These are phyloP conservation scores for Didymella glomerata DNA, from an alignment of 2,329 filamentous ascomycete species.

Conservation along the genomic window DNA sequence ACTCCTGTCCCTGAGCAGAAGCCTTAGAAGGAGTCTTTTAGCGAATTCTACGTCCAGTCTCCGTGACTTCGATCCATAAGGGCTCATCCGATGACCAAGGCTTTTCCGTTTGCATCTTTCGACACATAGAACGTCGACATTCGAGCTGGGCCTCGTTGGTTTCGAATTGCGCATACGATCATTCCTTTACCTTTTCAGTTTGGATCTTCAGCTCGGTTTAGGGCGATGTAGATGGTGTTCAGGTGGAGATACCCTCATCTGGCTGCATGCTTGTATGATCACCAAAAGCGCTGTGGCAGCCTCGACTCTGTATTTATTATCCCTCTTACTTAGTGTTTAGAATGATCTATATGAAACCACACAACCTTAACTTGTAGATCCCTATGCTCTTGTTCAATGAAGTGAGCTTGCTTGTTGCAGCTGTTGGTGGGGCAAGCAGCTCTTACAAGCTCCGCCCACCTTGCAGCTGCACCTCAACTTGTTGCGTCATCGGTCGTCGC, in stretches of 20 bases:
- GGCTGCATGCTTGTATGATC: slow-evolving; percentile 20
- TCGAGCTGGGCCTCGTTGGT: not conserved
- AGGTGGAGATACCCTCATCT: slow-evolving; percentile 24
- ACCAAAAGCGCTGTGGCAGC: slow-evolving; percentile 15
- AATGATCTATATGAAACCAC: not conserved
- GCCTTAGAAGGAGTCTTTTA: slow-evolving; percentile 28
- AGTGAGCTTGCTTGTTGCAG: not conserved
- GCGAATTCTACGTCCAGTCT: not conserved
- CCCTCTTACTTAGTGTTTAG: slow-evolving; percentile 5
- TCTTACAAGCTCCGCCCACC: slow-evolving; percentile 5
- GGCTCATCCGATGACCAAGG: not conserved
- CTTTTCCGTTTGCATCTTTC: not conserved
- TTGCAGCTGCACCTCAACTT: slow-evolving; percentile 23
- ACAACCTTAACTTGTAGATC: not conserved
- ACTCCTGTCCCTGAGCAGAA: slow-evolving; percentile 48
- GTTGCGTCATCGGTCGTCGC: slow-evolving; percentile 39
- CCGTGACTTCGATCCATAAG: not conserved
- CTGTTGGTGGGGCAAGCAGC: slow-evolving; percentile 16
- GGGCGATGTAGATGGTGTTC: slow-evolving; percentile 21
- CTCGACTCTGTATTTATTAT: slow-evolving; percentile 15
- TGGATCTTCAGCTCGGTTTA: slow-evolving; percentile 7
- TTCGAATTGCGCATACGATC: slow-evolving; percentile 7
- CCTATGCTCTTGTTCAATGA: not conserved
- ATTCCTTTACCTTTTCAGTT: slow-evolving; percentile 4
- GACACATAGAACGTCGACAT: not conserved